A percentile compares a stretch with the other conserved stretches of the same genome.
These are phyloP conservation scores for Aspergillus calidoustus DNA, from an alignment of 2,329 filamentous ascomycete genomes.

Conservation along the genomic window DNA sequence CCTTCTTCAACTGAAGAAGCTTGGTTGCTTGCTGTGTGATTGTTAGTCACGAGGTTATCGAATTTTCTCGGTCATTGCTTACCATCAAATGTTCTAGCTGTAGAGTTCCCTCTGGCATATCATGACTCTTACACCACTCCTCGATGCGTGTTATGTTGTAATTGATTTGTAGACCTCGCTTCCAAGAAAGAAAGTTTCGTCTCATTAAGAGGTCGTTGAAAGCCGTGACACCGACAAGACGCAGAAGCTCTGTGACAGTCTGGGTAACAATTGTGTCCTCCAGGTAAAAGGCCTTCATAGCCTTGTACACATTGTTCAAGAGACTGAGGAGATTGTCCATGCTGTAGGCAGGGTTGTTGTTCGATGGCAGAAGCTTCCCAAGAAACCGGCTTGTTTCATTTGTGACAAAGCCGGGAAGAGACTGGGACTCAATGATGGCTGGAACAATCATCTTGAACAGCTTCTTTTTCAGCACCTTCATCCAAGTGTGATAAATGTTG, in stretches of 20 bases:
- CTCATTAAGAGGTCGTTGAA: slow-evolving; percentile 99
- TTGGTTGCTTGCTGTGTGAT: slow-evolving; percentile 85
- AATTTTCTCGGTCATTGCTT: slow-evolving; percentile 33
- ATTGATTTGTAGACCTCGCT: slow-evolving; percentile 98
- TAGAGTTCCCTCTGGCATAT: slow-evolving; percentile 97
- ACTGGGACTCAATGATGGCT: slow-evolving; percentile 98
- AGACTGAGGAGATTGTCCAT: slow-evolving; percentile 98
- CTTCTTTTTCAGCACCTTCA: slow-evolving; percentile 99
- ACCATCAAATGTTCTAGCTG: slow-evolving; percentile 98
- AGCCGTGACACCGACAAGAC: slow-evolving; percentile 92
- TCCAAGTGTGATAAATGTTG: slow-evolving; percentile 99
- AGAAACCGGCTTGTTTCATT: slow-evolving; percentile 98
- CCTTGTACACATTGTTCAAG: slow-evolving; percentile 95
- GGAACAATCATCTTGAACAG: slow-evolving; percentile 99
- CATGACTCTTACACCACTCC: slow-evolving; percentile 99
- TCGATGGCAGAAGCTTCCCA: slow-evolving; percentile 91
- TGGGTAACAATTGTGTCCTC: slow-evolving; percentile 96
- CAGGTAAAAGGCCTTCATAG: slow-evolving; percentile 98
- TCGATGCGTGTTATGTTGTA: slow-evolving; percentile 99
- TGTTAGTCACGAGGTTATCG: slow-evolving; percentile 18
- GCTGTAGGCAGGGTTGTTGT: slow-evolving; percentile 92
- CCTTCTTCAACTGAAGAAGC: slow-evolving; percentile 97
- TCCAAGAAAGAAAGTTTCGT: slow-evolving; percentile 98
- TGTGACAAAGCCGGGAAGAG: slow-evolving; percentile 95
- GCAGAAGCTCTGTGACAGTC: slow-evolving; percentile 89